These are phyloP conservation scores for Cutaneotrichosporon dermatis DNA, from an alignment of 1,284 basidiomycete genomes.

Conservation along the genomic window DNA sequence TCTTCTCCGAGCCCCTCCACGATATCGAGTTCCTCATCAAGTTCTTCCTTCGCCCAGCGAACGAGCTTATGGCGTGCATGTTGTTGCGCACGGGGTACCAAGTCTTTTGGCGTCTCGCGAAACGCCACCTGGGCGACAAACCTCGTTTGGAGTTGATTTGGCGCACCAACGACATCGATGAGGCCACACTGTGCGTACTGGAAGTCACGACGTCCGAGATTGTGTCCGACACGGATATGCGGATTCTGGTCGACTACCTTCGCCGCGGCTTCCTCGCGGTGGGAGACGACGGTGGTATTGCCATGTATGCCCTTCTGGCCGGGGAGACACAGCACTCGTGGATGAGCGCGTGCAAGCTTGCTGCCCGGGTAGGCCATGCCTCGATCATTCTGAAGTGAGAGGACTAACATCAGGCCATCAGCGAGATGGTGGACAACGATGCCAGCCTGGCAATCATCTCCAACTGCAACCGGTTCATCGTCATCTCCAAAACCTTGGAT, in stretches of 20 bases:
- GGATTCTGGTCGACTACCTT: neutral
- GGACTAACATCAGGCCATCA: neutral
- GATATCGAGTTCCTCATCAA: slow-evolving; percentile 4
- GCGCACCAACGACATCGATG: neutral
- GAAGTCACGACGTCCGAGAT: neutral
- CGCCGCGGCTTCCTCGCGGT: slow-evolving; percentile 1
- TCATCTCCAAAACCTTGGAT: neutral
- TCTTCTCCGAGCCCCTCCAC: neutral
- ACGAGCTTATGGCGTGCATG: slow-evolving; percentile 14
- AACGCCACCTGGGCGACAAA: neutral
- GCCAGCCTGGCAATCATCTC: slow-evolving; percentile 4
- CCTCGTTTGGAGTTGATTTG: slow-evolving; percentile 9
- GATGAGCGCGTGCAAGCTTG: neutral
- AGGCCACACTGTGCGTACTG: slow-evolving; percentile 1
- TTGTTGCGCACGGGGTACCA: slow-evolving; percentile 11
- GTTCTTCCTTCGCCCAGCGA: slow-evolving; percentile 12
- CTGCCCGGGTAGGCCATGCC: neutral
- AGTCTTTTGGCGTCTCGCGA: slow-evolving; percentile 9
- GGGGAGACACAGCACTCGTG: neutral
- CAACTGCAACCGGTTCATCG: slow-evolving; percentile 16
- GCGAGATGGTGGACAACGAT: slow-evolving; percentile 1
- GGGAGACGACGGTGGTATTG: neutral
- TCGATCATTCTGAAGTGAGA: no score
- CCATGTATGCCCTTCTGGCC: neutral
- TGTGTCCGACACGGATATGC: slow-evolving; percentile 1